Evolutionary conservation across 768 basidiomycete genomes (phyloP), one percentile per base, ranked within the genome.

Genomic region (Phaffia tasmanica): DNA sequence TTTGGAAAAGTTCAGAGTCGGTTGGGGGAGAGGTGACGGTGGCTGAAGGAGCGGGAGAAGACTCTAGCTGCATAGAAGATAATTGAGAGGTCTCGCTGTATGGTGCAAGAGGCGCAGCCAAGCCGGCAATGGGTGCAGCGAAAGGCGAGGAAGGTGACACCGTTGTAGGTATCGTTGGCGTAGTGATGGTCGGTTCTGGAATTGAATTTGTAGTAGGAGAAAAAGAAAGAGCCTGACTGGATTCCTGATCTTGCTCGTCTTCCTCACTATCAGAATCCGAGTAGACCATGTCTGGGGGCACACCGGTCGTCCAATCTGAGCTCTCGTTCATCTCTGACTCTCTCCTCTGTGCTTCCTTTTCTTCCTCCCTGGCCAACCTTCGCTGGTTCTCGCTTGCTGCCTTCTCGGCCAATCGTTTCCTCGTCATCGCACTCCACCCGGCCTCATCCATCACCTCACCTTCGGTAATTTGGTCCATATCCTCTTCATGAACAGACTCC

Each of bases 401-500:
- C 70, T 74, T 76, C 48, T 75, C 76, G 0, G 79, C 79, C 21
- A 79, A 68, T 25, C 75, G 72, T 1, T 76, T 74, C 18, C 78
- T 68, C 14, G 76, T 72, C 29, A 19, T 55, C 6, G 58, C 67
- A 46, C 50, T 72, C 72, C 48, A 73, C 65, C 23, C 73, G 15
- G 51, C 68, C 21, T 74, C 74, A 30, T 71, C 69, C 68, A 71
- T 70, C 70, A 71, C 27, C n/a, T 72, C 72, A 51, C 70, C n/a
- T 11, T 25, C n/a, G 14, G 16, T 16, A 57, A 19, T 42, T 0
- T 27, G n/a, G 11, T 21, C 59, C 46, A 74, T 62, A 64, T 80
- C 81, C 49, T 76, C 79, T 42, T 81, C 81, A 7, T 82, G 82
- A 50, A 84, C 83, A 57, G 54, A 55, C 63, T 63, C 58, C 60